Percentiles rank a stretch among this genome's conserved stretches.
Conservation (phyloP, 192 early-diverging fungal genomes). For the Chytriomyces hyalinus region DNA sequence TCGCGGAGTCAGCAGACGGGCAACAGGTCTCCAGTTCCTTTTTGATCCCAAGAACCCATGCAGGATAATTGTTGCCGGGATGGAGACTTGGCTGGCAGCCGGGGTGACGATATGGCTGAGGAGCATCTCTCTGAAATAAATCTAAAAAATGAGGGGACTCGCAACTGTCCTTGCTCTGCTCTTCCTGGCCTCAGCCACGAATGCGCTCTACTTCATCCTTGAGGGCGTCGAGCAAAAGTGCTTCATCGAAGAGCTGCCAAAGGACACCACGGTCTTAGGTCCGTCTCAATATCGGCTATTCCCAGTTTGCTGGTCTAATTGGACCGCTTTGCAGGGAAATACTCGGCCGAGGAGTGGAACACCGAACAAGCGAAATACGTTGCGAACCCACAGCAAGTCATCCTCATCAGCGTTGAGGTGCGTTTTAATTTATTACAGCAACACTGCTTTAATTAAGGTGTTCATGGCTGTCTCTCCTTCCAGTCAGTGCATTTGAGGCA, state of each 20-base stretch:
- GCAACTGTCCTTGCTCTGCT: not conserved
- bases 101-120: not conserved
- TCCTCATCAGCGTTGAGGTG: constrained; percentile 49
- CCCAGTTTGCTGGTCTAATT: not conserved
- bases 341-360: constrained; percentile 83
- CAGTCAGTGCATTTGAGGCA: constrained; percentile 66
- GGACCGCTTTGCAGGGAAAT: constrained; percentile 46
- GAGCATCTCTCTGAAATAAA: not conserved
- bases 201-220: constrained; percentile 89
- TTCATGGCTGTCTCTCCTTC: constrained; percentile 57
- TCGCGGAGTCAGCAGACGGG: constrained; percentile 67
- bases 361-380: constrained; percentile 43
- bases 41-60: constrained; percentile 95
- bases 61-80: constrained; percentile 59
- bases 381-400: constrained; percentile 20
- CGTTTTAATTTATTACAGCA: not conserved
- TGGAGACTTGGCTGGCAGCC: constrained; percentile 1
- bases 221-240: constrained; percentile 87
- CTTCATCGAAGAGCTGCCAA: constrained; percentile 93
- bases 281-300: not conserved
- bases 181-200: constrained; percentile 7
- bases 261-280: constrained; percentile 85
- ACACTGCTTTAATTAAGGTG: not conserved
- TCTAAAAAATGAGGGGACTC: not conserved
- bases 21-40: constrained; percentile 58